phyloP scores from a whole-genome alignment of 2,329 filamentous ascomycete genomes.

The Colletotrichum gigasporum region DNA sequence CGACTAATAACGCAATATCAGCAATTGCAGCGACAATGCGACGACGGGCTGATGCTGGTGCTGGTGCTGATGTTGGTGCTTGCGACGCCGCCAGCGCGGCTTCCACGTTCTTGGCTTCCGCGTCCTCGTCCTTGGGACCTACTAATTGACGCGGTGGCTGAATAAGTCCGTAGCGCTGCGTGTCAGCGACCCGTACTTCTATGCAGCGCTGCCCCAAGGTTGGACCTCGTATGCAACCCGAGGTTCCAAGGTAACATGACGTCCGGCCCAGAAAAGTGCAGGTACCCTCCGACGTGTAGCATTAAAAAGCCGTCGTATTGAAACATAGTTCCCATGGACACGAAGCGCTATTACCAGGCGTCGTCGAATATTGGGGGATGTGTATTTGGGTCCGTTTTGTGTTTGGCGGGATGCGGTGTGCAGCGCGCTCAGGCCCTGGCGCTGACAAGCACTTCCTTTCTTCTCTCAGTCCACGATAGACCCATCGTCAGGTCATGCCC shows the following conservation, averaged over 20 bases:
- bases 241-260: not conserved
- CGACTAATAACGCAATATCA: not conserved
- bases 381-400: not conserved
- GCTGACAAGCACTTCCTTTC: not conserved
- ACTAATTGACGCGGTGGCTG: not conserved
- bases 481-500: slow-evolving; percentile 14
- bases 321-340: slow-evolving; percentile 16
- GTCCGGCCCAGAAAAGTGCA: not conserved
- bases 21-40: not conserved
- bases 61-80: no score
- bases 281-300: not conserved
- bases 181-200: not conserved
- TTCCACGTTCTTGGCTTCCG: not conserved
- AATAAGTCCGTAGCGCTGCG: not conserved
- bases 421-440: not conserved
- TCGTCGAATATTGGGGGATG: not conserved
- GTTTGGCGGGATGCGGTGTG: not conserved
- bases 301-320: slow-evolving; percentile 22
- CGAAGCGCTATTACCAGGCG: slow-evolving; percentile 10
- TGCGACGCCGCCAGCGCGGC: not conserved
- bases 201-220: no score
- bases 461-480: slow-evolving; percentile 15
- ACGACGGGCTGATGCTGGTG: no score
- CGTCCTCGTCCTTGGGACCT: no score
- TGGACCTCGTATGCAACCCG: slow-evolving; percentile 1